These are phyloP conservation scores for Dispira parvispora DNA, from an alignment of 192 early-diverging fungal genomes.

Conservation along the genomic window DNA sequence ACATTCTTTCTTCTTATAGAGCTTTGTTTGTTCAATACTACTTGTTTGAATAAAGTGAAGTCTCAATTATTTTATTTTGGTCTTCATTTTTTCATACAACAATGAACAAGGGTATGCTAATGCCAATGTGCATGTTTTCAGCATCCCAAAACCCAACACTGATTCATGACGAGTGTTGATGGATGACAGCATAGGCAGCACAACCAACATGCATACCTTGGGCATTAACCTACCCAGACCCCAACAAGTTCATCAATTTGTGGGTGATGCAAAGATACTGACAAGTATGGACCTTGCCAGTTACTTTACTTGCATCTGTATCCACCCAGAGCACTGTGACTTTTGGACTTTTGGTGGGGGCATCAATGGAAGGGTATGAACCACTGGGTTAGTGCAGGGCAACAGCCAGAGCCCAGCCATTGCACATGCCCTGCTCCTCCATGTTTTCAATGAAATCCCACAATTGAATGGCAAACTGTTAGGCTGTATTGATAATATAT, in stretches of 20 bases:
- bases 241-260: conserved; percentile 8
- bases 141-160: not conserved
- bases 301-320: conserved; percentile 8
- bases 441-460: not conserved
- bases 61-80: too few relatives aligned
- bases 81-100: too few relatives aligned
- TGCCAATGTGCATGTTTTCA: not conserved
- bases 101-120: not conserved
- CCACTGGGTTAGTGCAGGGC: conserved; percentile 15
- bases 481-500: conserved; percentile 24
- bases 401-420: conserved; percentile 17
- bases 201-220: conserved; percentile 13
- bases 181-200: conserved; percentile 14
- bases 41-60: too few relatives aligned
- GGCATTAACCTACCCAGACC: conserved; percentile 13
- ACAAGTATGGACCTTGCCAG: conserved; percentile 9
- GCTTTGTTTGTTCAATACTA: too few relatives aligned
- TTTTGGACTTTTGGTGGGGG: conserved; percentile 13
- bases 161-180: conserved; percentile 11
- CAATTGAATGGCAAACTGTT: conserved; percentile 8
- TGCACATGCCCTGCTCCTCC: conserved; percentile 3
- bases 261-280: not conserved
- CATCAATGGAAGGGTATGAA: not conserved
- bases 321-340: not conserved
- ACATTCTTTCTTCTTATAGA: too few relatives aligned